Conservation (phyloP, 2,329 filamentous ascomycete species). For the Diaporthe amygdali region DNA sequence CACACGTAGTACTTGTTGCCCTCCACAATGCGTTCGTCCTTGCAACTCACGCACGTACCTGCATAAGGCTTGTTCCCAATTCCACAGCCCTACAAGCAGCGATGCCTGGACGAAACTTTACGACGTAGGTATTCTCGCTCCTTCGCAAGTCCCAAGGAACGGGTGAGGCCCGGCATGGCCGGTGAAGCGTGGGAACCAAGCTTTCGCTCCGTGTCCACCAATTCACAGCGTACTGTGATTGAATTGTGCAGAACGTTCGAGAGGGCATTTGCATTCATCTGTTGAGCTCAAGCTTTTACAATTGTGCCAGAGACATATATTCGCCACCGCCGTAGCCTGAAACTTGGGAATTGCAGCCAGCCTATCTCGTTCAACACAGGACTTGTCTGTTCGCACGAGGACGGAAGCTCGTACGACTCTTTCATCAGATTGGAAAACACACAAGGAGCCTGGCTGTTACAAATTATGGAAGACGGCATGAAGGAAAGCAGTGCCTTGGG, state of each 20-base stretch:
- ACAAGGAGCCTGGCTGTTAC: not conserved
- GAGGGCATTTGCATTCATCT: not conserved
- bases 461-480: not conserved
- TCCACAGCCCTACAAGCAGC: not conserved
- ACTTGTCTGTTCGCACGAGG: not conserved
- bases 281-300: not conserved
- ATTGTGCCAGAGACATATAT: not conserved
- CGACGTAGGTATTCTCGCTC: not conserved
- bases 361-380: not conserved
- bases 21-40: not conserved
- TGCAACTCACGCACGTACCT: not conserved
- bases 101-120: not conserved
- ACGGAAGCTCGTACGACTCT: not conserved
- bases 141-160: not conserved
- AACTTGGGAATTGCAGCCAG: not conserved
- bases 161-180: not conserved
- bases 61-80: not conserved
- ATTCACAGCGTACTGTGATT: not conserved
- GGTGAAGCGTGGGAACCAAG: too few species aligned
- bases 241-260: not conserved
- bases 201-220: not conserved
- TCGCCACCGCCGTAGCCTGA: not conserved
- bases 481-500: not conserved
- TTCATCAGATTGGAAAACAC: not conserved
- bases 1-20: not conserved